Base-by-base conservation (phyloP, 768 basidiomycete species). In the Rhizopogon sp. region DNA sequence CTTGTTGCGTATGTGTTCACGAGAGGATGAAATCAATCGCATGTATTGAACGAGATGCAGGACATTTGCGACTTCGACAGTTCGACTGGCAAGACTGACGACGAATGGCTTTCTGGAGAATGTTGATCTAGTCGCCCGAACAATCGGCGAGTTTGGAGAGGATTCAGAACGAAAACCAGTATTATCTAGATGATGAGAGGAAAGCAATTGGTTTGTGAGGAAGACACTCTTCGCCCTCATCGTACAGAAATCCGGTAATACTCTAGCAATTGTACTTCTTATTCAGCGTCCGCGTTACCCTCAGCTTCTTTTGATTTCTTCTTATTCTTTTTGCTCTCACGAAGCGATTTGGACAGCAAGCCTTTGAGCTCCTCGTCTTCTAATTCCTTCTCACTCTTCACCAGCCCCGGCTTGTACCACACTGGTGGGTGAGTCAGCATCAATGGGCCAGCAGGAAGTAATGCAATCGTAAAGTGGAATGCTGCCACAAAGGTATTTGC, bases 391-490 rank as follows among this genome's bases (percentile, higher is more conserved):
- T 90, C 88, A 1, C 90, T 85, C 79, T 91, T 90, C 62, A 97
- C 81, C 55, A 96, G 78, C 65, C 95, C 94, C 33, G 90, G 80
- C 65, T 92, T 90, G 78, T 94, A 98, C 96, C 93, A 98, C 31
- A 85, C 64, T 11, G 97, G 92, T 9, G 90, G 84, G 57, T 90
- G 87, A 11, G 92, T 92, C 71, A 99, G 82, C 60, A 98, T 74
- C 29, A 86, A 71, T 25, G 93, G 96, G 29, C 97, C 97, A 50
- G 82, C 88, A 44, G 96, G 87, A 39, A 90, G 85, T 20, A 99
- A 82, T 39, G 93, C 93, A 65, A 99, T 85, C 43, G 96, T 99
- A 76, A 97, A 94, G 78, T 98, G 95, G 83, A 95, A 97, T 8
- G 88, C 90, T 53, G 96, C 95, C 43, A 98, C 92, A 55, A 88